phyloP scores from a whole-genome alignment of 2,329 filamentous ascomycete genomes.

The Eutypella sp. region DNA sequence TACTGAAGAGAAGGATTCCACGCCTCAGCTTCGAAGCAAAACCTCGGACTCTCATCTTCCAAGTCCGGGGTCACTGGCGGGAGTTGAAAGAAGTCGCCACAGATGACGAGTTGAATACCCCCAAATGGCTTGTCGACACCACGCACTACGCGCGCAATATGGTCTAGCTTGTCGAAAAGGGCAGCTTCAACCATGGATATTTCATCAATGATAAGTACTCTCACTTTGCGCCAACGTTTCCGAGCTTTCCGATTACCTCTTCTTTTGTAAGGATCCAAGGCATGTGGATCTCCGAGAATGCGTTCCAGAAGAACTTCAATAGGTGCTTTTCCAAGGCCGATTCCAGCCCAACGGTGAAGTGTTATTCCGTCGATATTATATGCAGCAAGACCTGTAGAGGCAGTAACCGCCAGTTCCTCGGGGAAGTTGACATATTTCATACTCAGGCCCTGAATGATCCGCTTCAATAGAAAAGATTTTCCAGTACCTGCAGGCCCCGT shows the following conservation, averaged over 20 bases:
- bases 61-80: constrained; percentile 65
- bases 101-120: constrained; percentile 71
- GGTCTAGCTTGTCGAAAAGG: constrained; percentile 70
- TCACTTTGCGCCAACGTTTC: constrained; percentile 65
- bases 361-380: constrained; percentile 74
- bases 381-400: constrained; percentile 69
- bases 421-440: constrained; percentile 57
- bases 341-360: constrained; percentile 68
- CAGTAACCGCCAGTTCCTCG: constrained; percentile 67
- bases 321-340: constrained; percentile 68
- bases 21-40: constrained; percentile 66
- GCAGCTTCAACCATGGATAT: constrained; percentile 78
- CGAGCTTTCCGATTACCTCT: constrained; percentile 63
- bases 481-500: constrained; percentile 72
- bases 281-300: no score
- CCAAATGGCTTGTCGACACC: constrained; percentile 70
- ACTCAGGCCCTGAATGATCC: constrained; percentile 63
- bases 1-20: constrained; percentile 71
- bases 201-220: constrained; percentile 68
- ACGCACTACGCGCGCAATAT: constrained; percentile 59
- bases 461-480: constrained; percentile 69
- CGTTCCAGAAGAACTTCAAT: constrained; percentile 65
- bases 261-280: no score
- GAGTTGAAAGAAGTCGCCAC: constrained; percentile 75
- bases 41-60: constrained; percentile 46